Percentiles rank a stretch among this genome's conserved stretches.
phyloP scores from a whole-genome alignment of 1,284 basidiomycete species.

The Termitomyces sp. region DNA sequence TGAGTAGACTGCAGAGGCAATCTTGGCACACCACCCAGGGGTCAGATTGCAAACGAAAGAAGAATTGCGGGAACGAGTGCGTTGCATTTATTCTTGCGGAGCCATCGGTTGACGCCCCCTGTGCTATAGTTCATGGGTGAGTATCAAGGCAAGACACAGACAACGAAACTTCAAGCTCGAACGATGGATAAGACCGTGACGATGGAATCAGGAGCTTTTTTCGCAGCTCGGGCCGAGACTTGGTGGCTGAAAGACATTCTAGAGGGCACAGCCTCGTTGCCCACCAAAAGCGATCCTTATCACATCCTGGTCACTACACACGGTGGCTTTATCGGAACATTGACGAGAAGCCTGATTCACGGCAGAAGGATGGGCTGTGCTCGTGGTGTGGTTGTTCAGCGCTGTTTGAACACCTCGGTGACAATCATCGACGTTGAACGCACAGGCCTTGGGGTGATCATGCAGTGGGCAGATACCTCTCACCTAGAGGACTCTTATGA shows the following conservation, averaged over 20 bases:
- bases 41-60: slow-evolving; percentile 39
- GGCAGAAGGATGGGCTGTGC: slow-evolving; percentile 34
- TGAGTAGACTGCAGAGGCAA: slow-evolving; percentile 57
- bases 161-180: slow-evolving; percentile 16
- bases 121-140: slow-evolving; percentile 58
- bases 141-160: slow-evolving; percentile 45
- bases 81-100: slow-evolving; percentile 17
- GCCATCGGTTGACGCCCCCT: not conserved
- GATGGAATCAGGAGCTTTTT: slow-evolving; percentile 35
- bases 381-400: slow-evolving; percentile 38
- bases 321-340: slow-evolving; percentile 54
- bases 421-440: slow-evolving; percentile 50
- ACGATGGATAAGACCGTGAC: slow-evolving; percentile 24
- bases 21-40: slow-evolving; percentile 49
- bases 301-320: slow-evolving; percentile 62
- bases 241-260: slow-evolving; percentile 60
- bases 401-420: slow-evolving; percentile 55
- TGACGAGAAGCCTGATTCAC: slow-evolving; percentile 44
- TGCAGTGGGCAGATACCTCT: slow-evolving; percentile 48
- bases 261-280: slow-evolving; percentile 29
- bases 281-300: slow-evolving; percentile 21
- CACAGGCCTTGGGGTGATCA: slow-evolving; percentile 38
- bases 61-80: slow-evolving; percentile 61
- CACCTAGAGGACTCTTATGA: slow-evolving; percentile 39
- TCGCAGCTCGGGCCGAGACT: slow-evolving; percentile 41